These are phyloP conservation scores for Fomitopsis schrenkii DNA, from an alignment of 1,284 basidiomycete genomes.

Conservation along the genomic window DNA sequence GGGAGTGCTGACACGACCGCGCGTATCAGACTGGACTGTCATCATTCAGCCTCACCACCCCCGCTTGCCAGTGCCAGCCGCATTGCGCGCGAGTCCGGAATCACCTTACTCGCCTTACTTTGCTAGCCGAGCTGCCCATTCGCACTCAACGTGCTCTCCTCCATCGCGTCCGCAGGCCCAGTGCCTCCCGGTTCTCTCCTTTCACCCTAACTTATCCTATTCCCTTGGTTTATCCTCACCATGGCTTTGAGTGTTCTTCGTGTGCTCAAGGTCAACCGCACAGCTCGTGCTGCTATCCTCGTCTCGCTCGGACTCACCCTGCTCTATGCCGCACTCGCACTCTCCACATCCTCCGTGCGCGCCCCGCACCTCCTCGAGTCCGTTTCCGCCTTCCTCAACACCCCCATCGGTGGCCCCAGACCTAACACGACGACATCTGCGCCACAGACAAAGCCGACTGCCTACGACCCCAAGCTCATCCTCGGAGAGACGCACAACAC, in stretches of 20 bases:
- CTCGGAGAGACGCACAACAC: slow-evolving; percentile 2
- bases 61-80: neutral
- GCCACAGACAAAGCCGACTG: neutral
- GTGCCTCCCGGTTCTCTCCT: neutral
- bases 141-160: neutral
- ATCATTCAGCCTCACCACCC: neutral
- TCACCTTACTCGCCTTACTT: neutral
- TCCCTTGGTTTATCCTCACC: neutral
- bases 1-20: neutral
- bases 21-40: neutral
- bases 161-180: neutral
- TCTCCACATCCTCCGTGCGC: neutral
- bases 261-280: slow-evolving; percentile 3
- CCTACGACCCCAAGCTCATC: slow-evolving; percentile 1
- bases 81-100: neutral
- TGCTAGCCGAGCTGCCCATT: neutral
- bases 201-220: neutral
- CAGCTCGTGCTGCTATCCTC: slow-evolving; percentile 1
- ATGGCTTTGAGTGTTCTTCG: slow-evolving; percentile 1
- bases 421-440: neutral
- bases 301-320: neutral
- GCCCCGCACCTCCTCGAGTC: slow-evolving; percentile 20
- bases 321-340: neutral
- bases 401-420: neutral
- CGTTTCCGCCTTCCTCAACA: neutral